Percentiles rank a stretch among this genome's conserved stretches.
Evolutionary conservation across 345 rosid genomes (phyloP).

Genomic region (Carallia pectinifolia): DNA sequence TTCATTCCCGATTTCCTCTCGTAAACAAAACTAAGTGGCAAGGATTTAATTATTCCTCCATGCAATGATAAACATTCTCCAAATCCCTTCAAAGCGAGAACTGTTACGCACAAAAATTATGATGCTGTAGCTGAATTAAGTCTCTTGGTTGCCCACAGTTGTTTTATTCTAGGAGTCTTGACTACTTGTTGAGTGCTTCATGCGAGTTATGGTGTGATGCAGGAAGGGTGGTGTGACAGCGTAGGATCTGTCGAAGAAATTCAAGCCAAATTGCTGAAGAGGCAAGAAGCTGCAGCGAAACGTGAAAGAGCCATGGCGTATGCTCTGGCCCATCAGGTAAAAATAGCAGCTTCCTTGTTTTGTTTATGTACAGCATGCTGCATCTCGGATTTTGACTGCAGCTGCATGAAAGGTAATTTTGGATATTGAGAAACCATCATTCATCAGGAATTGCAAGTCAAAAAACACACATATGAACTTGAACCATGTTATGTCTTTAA

Average conservation of each 20-base stretch:
- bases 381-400: neutral
- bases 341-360: conserved; percentile 11
- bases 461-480: neutral
- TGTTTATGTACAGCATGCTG: neutral
- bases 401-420: neutral
- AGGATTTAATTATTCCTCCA: too few species aligned
- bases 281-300: conserved; percentile 99
- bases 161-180: neutral
- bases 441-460: neutral
- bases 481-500: neutral
- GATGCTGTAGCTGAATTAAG: neutral
- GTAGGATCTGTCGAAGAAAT: conserved; percentile 94
- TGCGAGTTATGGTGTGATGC: conserved; percentile 21
- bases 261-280: conserved; percentile 83
- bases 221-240: conserved; percentile 99
- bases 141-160: neutral
- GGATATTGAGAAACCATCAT: neutral
- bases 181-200: conserved; percentile 13
- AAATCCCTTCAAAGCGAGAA: too few species aligned
- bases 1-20: too few species aligned
- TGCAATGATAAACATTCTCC: too few species aligned
- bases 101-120: neutral
- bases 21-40: too few species aligned
- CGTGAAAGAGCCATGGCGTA: conserved; percentile 99
- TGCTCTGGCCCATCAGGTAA: conserved; percentile 97